These are phyloP conservation scores for Pythium angustatum DNA, from an alignment of 352 stramenopile genomes.

Conservation along the genomic window DNA sequence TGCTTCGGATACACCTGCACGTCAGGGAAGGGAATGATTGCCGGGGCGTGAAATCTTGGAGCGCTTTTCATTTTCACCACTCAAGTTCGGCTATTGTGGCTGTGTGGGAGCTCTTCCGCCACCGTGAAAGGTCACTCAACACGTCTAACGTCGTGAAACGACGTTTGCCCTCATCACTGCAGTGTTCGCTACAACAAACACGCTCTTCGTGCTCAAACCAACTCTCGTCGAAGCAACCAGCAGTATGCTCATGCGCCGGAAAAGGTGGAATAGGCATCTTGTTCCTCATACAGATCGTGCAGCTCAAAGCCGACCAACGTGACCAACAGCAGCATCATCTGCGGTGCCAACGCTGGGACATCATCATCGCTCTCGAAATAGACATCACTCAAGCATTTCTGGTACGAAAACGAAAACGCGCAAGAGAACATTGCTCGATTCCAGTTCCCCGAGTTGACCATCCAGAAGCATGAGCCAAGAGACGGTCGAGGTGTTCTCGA, in stretches of 20 bases:
- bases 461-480: conserved; percentile 50
- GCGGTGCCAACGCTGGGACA: too few species aligned
- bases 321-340: too few species aligned
- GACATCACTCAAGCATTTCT: background rate
- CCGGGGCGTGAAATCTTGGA: conserved; percentile 7
- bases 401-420: background rate
- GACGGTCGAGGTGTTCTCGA: conserved; percentile 65
- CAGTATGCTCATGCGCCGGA: too few species aligned
- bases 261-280: too few species aligned
- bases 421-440: background rate
- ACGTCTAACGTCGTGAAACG: too few species aligned
- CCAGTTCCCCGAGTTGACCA: conserved; percentile 4
- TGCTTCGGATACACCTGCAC: conserved; percentile 20
- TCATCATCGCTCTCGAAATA: conserved; percentile 1
- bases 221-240: too few species aligned
- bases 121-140: background rate
- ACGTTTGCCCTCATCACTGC: too few species aligned
- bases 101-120: background rate
- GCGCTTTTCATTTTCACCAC: background rate
- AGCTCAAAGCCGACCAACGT: too few species aligned
- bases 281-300: too few species aligned
- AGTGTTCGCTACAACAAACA: too few species aligned
- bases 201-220: too few species aligned
- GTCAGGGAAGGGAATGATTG: conserved; percentile 25
- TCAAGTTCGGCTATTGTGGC: too few species aligned